A percentile compares a stretch with the other conserved stretches of the same genome.
These are phyloP conservation scores for Pogostemon cablin DNA, from an alignment of 257 asterid genomes.

Conservation along the genomic window DNA sequence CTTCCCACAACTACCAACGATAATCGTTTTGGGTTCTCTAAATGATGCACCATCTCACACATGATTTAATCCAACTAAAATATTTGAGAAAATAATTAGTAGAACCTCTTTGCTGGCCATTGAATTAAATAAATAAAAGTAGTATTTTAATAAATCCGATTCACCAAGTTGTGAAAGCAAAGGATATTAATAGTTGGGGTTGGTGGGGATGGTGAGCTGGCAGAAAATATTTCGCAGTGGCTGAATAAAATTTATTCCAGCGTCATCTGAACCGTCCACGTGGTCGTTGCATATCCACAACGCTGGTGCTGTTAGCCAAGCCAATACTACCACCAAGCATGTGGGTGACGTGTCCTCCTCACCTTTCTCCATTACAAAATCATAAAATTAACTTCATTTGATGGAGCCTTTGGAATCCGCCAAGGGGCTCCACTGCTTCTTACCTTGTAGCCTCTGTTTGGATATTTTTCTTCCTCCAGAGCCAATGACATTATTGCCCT, in stretches of 20 bases:
- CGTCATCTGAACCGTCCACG: constrained; percentile 56
- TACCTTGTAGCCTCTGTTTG: constrained; percentile 34
- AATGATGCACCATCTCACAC: too few relatives aligned
- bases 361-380: constrained; percentile 24
- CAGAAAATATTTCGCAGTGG: constrained; percentile 38
- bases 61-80: not conserved
- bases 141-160: not conserved
- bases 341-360: constrained; percentile 72
- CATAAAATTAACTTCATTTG: constrained; percentile 52
- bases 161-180: constrained; percentile 21
- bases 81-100: not conserved
- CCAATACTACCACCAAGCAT: constrained; percentile 54
- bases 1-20: too few relatives aligned
- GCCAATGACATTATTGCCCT: constrained; percentile 38
- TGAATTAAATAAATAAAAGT: not conserved
- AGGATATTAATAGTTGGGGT: not conserved
- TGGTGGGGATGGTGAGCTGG: constrained; percentile 60
- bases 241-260: constrained; percentile 35
- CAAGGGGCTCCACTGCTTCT: constrained; percentile 29
- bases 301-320: constrained; percentile 62
- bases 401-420: constrained; percentile 71
- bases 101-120: not conserved
- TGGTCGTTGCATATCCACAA: constrained; percentile 41
- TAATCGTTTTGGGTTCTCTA: too few relatives aligned
- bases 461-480: constrained; percentile 1